Conservation (phyloP, 306 rosid species). For the Ormosia emarginata region DNA sequence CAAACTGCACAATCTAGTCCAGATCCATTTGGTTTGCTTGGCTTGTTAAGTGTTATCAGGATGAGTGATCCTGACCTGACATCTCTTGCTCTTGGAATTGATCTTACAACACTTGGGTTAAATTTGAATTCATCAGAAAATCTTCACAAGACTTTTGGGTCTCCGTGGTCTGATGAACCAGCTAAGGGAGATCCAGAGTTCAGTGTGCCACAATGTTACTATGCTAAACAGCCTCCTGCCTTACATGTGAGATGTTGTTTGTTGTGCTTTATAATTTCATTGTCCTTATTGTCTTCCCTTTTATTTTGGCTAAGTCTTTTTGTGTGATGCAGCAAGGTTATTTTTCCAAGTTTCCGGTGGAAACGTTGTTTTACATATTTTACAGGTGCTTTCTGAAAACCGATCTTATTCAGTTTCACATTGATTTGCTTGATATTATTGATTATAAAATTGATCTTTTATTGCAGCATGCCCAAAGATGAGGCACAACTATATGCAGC, state of each 20-base stretch:
- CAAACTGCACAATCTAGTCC: constrained; percentile 74
- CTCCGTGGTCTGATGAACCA: constrained; percentile 98
- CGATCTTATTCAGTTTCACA: background rate
- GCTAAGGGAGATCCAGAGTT: constrained; percentile 96
- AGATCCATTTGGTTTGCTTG: constrained; percentile 92
- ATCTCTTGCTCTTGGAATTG: constrained; percentile 95
- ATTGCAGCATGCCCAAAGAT: constrained; percentile 92
- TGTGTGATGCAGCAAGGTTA: constrained; percentile 66
- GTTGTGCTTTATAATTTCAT: background rate
- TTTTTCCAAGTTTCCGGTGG: constrained; percentile 69
- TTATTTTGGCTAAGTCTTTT: constrained; percentile 16
- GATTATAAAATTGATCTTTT: background rate
- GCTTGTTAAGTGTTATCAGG: constrained; percentile 86
- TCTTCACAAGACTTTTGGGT: constrained; percentile 93
- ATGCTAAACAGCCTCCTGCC: constrained; percentile 73
- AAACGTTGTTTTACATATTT: constrained; percentile 85
- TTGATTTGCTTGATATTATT: background rate
- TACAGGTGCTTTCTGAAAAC: constrained; percentile 64
- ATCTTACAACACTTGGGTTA: constrained; percentile 87
- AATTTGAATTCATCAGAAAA: constrained; percentile 92
- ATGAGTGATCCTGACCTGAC: constrained; percentile 89
- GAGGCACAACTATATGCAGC: constrained; percentile 91
- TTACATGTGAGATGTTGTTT: constrained; percentile 55
- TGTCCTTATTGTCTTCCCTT: background rate
- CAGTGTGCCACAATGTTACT: constrained; percentile 79